Evolutionary conservation across 1,284 basidiomycete genomes (phyloP).

Genomic region (Chalciporus sp.): DNA sequence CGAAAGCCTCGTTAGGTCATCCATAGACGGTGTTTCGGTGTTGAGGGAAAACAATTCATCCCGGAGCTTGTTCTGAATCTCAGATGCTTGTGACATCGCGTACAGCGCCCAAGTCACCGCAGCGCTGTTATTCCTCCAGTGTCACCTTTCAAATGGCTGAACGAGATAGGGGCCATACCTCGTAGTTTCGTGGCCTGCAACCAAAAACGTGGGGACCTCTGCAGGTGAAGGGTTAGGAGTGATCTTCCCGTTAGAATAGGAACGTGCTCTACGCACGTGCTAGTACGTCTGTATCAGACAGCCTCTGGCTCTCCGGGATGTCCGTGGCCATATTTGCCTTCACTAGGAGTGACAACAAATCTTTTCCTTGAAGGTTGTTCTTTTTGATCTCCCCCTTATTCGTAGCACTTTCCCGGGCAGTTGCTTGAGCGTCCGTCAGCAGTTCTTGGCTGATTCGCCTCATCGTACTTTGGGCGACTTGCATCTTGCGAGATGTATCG

Average conservation of each 20-base stretch:
- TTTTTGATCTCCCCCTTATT: slow-evolving; percentile 28
- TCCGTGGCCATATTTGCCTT: slow-evolving; percentile 61
- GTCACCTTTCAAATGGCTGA: neutral
- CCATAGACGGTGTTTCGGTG: slow-evolving; percentile 58
- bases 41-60: slow-evolving; percentile 57
- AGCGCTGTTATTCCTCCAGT: slow-evolving; percentile 38
- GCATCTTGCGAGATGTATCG: slow-evolving; percentile 7
- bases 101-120: slow-evolving; percentile 64
- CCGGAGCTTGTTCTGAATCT: slow-evolving; percentile 67
- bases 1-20: slow-evolving; percentile 55
- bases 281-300: slow-evolving; percentile 76
- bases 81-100: slow-evolving; percentile 55
- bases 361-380: slow-evolving; percentile 38
- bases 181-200: slow-evolving; percentile 81
- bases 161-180: slow-evolving; percentile 38
- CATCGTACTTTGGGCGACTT: slow-evolving; percentile 26
- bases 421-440: slow-evolving; percentile 46
- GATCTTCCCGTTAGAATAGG: too few relatives aligned
- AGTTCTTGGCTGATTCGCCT: slow-evolving; percentile 45
- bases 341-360: slow-evolving; percentile 44
- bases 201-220: slow-evolving; percentile 43
- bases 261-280: slow-evolving; percentile 46
- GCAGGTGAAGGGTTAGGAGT: neutral
- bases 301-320: slow-evolving; percentile 53
- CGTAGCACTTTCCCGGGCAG: slow-evolving; percentile 24